These are phyloP conservation scores for Trichosporon sp. DNA, from an alignment of 1,284 basidiomycete species.

Conservation along the genomic window DNA sequence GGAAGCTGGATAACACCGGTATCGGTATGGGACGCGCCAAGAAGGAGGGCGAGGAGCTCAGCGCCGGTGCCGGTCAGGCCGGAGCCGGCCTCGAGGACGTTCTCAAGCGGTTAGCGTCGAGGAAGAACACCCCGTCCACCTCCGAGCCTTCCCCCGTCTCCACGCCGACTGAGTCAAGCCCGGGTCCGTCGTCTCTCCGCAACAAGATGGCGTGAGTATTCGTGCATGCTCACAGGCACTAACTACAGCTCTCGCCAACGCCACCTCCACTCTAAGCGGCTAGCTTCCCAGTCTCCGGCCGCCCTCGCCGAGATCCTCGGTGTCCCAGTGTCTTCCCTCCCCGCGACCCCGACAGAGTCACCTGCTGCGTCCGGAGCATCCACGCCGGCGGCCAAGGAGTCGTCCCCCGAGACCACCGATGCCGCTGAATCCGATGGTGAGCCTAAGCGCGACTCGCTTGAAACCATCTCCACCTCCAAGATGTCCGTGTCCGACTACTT, in stretches of 20 bases:
- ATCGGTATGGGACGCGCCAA: slow-evolving; percentile 47
- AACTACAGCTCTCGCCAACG: slow-evolving; percentile 41
- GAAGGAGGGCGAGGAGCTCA: slow-evolving; percentile 46
- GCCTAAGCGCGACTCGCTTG: slow-evolving; percentile 26
- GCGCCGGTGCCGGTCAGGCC: slow-evolving; percentile 44
- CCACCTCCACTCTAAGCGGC: slow-evolving; percentile 43
- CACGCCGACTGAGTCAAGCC: slow-evolving; percentile 16
- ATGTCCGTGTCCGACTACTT: slow-evolving; percentile 49
- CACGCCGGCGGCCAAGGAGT: slow-evolving; percentile 21
- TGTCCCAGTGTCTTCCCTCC: slow-evolving; percentile 40
- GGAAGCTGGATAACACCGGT: slow-evolving; percentile 48
- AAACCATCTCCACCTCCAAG: slow-evolving; percentile 35
- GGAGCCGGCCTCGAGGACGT: slow-evolving; percentile 47
- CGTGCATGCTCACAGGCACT: not conserved
- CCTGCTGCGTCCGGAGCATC: slow-evolving; percentile 17
- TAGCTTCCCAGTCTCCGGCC: slow-evolving; percentile 45
- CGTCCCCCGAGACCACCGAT: slow-evolving; percentile 18
- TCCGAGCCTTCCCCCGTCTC: slow-evolving; percentile 11
- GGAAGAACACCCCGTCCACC: slow-evolving; percentile 19
- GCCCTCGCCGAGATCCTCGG: slow-evolving; percentile 50
- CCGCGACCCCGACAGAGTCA: slow-evolving; percentile 21
- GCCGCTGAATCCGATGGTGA: slow-evolving; percentile 6
- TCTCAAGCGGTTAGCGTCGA: slow-evolving; percentile 38
- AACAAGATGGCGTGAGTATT: slow-evolving; percentile 46
- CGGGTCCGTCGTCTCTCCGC: slow-evolving; percentile 28